Conservation (phyloP, 768 basidiomycete species). For the Leccinum disarticulatum region DNA sequence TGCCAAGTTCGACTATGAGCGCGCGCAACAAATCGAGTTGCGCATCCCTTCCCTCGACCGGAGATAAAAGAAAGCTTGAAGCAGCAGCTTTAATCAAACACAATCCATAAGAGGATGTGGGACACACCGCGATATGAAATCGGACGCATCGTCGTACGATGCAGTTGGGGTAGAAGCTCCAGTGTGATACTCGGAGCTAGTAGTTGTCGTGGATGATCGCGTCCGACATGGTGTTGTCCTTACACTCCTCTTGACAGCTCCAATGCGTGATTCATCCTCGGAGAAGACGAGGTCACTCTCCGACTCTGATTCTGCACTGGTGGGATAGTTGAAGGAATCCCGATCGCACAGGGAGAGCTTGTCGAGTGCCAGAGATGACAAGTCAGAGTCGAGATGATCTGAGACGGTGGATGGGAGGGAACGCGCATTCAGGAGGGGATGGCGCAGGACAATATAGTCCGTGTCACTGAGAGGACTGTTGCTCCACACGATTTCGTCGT, state of each 20-base stretch:
- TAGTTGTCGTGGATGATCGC: slow-evolving; percentile 5
- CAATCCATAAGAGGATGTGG: neutral
- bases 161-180: slow-evolving; percentile 12
- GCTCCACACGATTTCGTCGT: slow-evolving; percentile 27
- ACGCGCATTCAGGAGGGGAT: slow-evolving; percentile 16
- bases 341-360: slow-evolving; percentile 18
- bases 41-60: slow-evolving; percentile 10
- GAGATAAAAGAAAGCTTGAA: slow-evolving; percentile 25
- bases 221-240: neutral
- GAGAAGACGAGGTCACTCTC: neutral
- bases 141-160: slow-evolving; percentile 28
- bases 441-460: slow-evolving; percentile 28
- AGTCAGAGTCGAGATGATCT: slow-evolving; percentile 9
- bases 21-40: slow-evolving; percentile 68
- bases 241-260: neutral
- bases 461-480: slow-evolving; percentile 8
- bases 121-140: slow-evolving; percentile 30
- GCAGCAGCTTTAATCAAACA: neutral
- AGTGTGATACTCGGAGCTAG: slow-evolving; percentile 10
- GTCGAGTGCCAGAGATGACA: slow-evolving; percentile 15
- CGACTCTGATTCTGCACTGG: slow-evolving; percentile 8
- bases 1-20: slow-evolving; percentile 77
- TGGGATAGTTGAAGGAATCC: slow-evolving; percentile 3
- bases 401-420: slow-evolving; percentile 16
- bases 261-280: neutral